Percentiles rank a stretch among this genome's conserved stretches.
These are phyloP conservation scores for Hypocreales sp. DNA, from an alignment of 2,329 filamentous ascomycete genomes.

Conservation along the genomic window DNA sequence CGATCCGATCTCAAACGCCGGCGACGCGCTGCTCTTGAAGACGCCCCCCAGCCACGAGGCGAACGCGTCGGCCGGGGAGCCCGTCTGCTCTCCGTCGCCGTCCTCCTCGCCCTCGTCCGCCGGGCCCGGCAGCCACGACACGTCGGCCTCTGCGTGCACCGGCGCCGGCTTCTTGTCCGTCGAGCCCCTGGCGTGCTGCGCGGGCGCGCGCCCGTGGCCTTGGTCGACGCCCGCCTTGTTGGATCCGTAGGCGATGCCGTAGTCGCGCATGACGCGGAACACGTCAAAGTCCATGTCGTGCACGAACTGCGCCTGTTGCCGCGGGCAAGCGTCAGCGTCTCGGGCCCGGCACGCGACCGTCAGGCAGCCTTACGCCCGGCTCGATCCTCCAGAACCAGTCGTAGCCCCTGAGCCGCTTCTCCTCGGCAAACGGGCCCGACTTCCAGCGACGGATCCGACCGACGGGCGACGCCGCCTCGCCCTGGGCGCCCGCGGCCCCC, in stretches of 20 bases:
- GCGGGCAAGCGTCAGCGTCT: slow-evolving; percentile 1
- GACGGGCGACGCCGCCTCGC: slow-evolving; percentile 31
- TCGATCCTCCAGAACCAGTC: slow-evolving; percentile 48
- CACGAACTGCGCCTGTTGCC: slow-evolving; percentile 31
- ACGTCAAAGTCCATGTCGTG: slow-evolving; percentile 66
- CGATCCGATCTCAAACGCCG: slow-evolving; percentile 38
- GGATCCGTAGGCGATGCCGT: slow-evolving; percentile 65
- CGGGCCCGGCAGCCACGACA: slow-evolving; percentile 27
- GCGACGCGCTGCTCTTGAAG: slow-evolving; percentile 34
- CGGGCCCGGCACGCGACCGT: not conserved
- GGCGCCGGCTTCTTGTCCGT: slow-evolving; percentile 26
- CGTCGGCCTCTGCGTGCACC: slow-evolving; percentile 29
- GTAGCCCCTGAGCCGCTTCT: slow-evolving; percentile 49
- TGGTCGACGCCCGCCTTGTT: slow-evolving; percentile 33
- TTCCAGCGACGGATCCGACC: slow-evolving; percentile 76
- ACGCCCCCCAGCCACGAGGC: slow-evolving; percentile 18
- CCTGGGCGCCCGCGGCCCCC: slow-evolving; percentile 22
- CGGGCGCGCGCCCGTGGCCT: slow-evolving; percentile 25
- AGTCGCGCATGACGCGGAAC: slow-evolving; percentile 73
- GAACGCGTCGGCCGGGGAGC: slow-evolving; percentile 12
- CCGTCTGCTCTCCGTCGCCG: slow-evolving; percentile 6
- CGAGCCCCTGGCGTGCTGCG: slow-evolving; percentile 28
- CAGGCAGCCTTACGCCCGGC: slow-evolving; percentile 32
- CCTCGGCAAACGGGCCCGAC: slow-evolving; percentile 66
- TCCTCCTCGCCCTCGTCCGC: slow-evolving; percentile 3